Base-by-base conservation (phyloP, 129 eudicot species). In the Deinandra increscens region DNA sequence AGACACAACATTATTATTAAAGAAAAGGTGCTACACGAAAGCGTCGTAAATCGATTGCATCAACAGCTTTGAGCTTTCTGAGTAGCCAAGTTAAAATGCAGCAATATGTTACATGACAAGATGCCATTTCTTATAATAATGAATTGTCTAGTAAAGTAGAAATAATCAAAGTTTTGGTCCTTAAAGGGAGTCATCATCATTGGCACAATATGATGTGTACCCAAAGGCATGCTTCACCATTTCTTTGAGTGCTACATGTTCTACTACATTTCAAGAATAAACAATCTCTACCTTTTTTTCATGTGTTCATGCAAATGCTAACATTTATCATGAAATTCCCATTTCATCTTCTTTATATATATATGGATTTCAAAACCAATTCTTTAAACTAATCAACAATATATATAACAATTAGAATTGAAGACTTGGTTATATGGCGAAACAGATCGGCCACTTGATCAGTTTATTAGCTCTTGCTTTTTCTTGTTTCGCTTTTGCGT, bases 191-290 rank as follows among this genome's bases (percentile, higher is more conserved):
- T 50, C 44, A 69, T 49, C 81, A 69, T 77, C 81, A 77, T 77
- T 70, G 50, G 66, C 71, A 33, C 61, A 71, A 77, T 77, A 61
- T 69, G 69, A 76, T 69, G 70, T 46, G 70, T 51, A 68, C 65
- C 29, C 37, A 41, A 63, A 22, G 56, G 81, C 81, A 77, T 61
- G 81, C 81, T 76, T 76, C 50, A 22, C 75, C 64, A 76, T n/a
- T 69, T 60, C 58, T 34, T 69, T 18, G 29, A 69, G 58, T 77
- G 48, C 33, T 69, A 5, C 58, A 61, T 55, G 29, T 71, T 37
- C 59, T 9, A 4, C 59, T 59, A 29, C 45, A 26, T 8, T 48
- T 0, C 56, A 60, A 17, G 37, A 54, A 75, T 22, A 29, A 23
- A 34, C 22, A 5, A 67, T 42, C 5, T 5, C 26, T 1, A 33